phyloP scores from a whole-genome alignment of 73 alveolate genomes.

The Paramecium primaurelia region DNA sequence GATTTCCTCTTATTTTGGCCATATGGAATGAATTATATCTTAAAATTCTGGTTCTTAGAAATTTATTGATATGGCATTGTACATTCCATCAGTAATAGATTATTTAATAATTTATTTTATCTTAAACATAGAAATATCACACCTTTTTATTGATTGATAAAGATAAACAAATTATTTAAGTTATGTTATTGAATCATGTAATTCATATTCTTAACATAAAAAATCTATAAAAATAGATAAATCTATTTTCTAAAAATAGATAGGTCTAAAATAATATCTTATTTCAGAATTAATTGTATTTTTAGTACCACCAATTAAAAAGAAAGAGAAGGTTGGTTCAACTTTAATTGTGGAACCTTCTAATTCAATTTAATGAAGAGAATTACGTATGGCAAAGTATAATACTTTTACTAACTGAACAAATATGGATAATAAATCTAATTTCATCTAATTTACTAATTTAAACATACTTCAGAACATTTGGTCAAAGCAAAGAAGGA shows the following conservation, averaged over 20 bases:
- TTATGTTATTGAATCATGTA: background rate
- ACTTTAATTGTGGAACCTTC: background rate
- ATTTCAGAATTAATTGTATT: background rate
- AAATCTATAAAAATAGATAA: background rate
- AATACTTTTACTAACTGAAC: background rate
- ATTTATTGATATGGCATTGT: background rate
- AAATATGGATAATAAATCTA: conserved; percentile 9
- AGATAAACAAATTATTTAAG: background rate
- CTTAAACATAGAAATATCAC: background rate
- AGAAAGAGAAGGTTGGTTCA: background rate
- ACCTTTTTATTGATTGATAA: background rate
- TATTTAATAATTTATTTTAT: background rate
- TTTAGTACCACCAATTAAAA: background rate
- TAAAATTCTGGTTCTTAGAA: background rate
- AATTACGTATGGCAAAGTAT: background rate
- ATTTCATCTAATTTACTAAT: background rate
- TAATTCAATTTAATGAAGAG: background rate
- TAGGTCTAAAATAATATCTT: background rate
- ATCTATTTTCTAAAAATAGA: background rate
- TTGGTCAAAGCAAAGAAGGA: background rate
- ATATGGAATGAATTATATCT: background rate
- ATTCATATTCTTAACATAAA: background rate
- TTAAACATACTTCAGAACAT: conserved; percentile 2
- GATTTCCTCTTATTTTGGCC: background rate
- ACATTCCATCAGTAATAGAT: background rate